phyloP scores from a whole-genome alignment of 306 rosid genomes.

The Begonia loranthoides region DNA sequence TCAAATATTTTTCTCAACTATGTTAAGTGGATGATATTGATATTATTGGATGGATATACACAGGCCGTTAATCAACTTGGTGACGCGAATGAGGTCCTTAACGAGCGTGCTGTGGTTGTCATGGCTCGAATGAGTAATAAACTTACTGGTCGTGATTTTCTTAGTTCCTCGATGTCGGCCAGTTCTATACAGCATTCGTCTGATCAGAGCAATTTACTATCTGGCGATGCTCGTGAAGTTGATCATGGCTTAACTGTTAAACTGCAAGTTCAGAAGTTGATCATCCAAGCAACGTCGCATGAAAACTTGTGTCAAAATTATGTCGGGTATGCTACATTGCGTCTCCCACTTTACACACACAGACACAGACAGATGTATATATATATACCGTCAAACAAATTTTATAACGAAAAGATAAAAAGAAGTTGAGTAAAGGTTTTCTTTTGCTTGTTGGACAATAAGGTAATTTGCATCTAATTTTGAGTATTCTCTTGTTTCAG shows the following conservation, averaged over 20 bases:
- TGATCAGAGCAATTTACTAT: constrained; percentile 52
- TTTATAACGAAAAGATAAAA: not conserved
- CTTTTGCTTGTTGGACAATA: not conserved
- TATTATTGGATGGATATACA: constrained; percentile 10
- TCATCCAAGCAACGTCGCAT: constrained; percentile 63
- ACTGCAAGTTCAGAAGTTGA: constrained; percentile 85
- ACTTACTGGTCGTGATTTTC: constrained; percentile 96
- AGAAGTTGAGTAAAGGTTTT: not conserved
- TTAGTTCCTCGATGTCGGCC: constrained; percentile 45
- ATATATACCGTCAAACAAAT: not conserved
- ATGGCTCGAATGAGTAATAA: constrained; percentile 96
- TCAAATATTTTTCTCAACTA: constrained; percentile 1
- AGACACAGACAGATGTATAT: no score
- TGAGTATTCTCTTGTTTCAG: constrained; percentile 27
- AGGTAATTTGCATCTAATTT: not conserved
- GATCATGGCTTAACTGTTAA: constrained; percentile 85
- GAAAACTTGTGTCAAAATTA: constrained; percentile 96
- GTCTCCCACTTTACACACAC: not conserved
- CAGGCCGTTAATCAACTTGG: constrained; percentile 98
- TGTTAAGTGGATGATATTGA: constrained; percentile 3
- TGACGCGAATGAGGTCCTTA: constrained; percentile 95
- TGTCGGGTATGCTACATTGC: constrained; percentile 59
- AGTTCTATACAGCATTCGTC: constrained; percentile 43
- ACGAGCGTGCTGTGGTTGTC: constrained; percentile 94
- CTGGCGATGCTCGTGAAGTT: constrained; percentile 77